Conservation (phyloP, 768 basidiomycete species). For the Hericium erinaceus region DNA sequence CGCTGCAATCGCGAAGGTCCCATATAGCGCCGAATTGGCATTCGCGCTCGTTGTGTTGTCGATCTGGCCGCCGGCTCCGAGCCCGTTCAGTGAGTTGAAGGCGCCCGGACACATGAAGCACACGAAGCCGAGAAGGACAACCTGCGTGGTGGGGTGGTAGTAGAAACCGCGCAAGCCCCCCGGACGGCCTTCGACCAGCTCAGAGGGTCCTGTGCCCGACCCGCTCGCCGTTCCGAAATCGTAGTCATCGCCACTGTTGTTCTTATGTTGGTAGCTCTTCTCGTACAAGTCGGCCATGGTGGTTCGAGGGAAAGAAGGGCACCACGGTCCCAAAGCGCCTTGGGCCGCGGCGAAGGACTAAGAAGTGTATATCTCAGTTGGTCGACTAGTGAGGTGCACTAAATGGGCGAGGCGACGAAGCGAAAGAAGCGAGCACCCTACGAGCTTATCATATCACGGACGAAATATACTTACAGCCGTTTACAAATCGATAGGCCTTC, state of each 20-base stretch:
- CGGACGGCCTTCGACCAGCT: constrained; percentile 23
- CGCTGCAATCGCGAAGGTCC: constrained; percentile 49
- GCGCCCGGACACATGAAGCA: constrained; percentile 55
- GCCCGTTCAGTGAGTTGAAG: constrained; percentile 71
- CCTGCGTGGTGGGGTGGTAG: constrained; percentile 48
- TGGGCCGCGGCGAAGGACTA: too few species aligned
- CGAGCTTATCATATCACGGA: too few species aligned
- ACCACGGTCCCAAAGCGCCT: neutral
- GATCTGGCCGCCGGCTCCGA: constrained; percentile 73
- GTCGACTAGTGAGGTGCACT: too few species aligned
- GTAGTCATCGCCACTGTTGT: neutral
- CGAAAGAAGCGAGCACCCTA: too few species aligned
- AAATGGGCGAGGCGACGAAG: too few species aligned
- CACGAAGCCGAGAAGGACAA: constrained; percentile 60
- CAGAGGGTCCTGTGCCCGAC: neutral
- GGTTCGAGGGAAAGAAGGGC: neutral
- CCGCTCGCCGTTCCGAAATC: neutral
- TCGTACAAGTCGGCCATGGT: neutral
- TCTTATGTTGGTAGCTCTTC: neutral
- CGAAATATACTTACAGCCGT: too few species aligned
- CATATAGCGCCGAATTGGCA: constrained; percentile 59
- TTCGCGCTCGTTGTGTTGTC: constrained; percentile 60
- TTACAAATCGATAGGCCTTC: too few species aligned
- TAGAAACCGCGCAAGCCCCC: constrained; percentile 47
- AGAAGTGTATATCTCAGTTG: too few species aligned